Evolutionary conservation across 805 yeast species (phyloP).

Genomic region (Wickerhamiella azyma): DNA sequence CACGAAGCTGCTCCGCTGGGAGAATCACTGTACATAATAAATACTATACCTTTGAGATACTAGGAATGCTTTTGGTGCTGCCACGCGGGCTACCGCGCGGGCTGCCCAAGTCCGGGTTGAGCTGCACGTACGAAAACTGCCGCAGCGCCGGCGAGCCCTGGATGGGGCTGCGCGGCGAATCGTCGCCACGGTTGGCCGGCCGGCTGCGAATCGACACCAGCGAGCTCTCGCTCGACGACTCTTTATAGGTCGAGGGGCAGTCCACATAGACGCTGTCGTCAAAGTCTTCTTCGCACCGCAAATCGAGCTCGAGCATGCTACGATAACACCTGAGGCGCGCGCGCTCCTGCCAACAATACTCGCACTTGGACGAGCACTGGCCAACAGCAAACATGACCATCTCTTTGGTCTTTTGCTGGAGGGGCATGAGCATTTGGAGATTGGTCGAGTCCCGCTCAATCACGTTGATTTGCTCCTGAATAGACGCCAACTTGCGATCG

Average conservation of each 20-base stretch:
- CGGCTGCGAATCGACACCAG: too few relatives aligned
- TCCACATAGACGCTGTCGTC: not conserved
- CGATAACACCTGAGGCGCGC: constrained; percentile 33
- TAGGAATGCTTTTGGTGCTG: constrained; percentile 1
- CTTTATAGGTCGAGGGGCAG: not conserved
- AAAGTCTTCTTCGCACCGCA: constrained; percentile 9
- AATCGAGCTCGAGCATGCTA: constrained; percentile 26
- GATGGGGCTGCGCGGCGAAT: not conserved
- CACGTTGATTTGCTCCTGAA: constrained; percentile 27
- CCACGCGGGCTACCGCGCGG: constrained; percentile 3
- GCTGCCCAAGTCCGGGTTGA: constrained; percentile 5
- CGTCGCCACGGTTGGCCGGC: not conserved
- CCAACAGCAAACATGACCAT: constrained; percentile 33
- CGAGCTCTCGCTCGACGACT: not conserved
- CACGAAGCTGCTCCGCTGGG: too few relatives aligned
- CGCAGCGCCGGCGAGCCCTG: not conserved
- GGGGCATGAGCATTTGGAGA: constrained; percentile 39
- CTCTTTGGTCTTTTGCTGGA: constrained; percentile 40
- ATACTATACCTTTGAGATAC: not conserved
- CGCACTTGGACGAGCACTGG: constrained; percentile 37
- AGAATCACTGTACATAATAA: not conserved
- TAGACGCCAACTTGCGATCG: constrained; percentile 24
- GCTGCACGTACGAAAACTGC: constrained; percentile 3
- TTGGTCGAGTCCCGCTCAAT: constrained; percentile 28
- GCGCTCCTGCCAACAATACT: constrained; percentile 44